Evolutionary conservation across 2,329 filamentous ascomycete species (phyloP).

Genomic region (Trichothecium sympodiale): DNA sequence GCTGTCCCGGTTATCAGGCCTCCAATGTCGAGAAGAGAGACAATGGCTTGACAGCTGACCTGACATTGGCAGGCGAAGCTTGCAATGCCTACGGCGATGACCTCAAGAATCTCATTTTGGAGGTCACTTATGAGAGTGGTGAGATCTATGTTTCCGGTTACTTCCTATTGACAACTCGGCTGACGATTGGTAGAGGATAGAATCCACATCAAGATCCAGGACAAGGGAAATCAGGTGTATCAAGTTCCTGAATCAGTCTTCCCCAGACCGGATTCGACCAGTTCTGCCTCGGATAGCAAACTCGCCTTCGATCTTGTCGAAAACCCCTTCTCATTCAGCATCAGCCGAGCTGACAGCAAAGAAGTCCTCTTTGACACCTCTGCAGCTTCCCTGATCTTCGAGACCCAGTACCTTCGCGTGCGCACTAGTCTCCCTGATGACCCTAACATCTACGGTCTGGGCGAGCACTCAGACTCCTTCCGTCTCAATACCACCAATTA

Average conservation of each 20-base stretch:
- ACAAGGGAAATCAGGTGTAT: constrained; percentile 58
- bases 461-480: constrained; percentile 65
- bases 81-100: constrained; percentile 76
- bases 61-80: constrained; percentile 55
- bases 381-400: constrained; percentile 56
- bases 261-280: constrained; percentile 31
- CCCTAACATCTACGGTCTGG: constrained; percentile 67
- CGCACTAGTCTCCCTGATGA: constrained; percentile 57
- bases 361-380: constrained; percentile 60
- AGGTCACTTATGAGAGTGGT: constrained; percentile 35
- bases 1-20: constrained; percentile 60
- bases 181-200: constrained; percentile 37
- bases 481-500: constrained; percentile 53
- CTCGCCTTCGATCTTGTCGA: constrained; percentile 33
- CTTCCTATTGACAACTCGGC: not conserved
- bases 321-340: constrained; percentile 56
- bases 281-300: constrained; percentile 19
- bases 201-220: constrained; percentile 66
- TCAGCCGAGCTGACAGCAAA: constrained; percentile 29
- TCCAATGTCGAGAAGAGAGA: constrained; percentile 42
- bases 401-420: constrained; percentile 66
- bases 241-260: constrained; percentile 63
- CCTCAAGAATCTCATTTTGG: constrained; percentile 52
- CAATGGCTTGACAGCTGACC: constrained; percentile 54
- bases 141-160: constrained; percentile 3